These are phyloP conservation scores for Metschnikowia similis DNA, from an alignment of 805 yeast genomes.

Conservation along the genomic window DNA sequence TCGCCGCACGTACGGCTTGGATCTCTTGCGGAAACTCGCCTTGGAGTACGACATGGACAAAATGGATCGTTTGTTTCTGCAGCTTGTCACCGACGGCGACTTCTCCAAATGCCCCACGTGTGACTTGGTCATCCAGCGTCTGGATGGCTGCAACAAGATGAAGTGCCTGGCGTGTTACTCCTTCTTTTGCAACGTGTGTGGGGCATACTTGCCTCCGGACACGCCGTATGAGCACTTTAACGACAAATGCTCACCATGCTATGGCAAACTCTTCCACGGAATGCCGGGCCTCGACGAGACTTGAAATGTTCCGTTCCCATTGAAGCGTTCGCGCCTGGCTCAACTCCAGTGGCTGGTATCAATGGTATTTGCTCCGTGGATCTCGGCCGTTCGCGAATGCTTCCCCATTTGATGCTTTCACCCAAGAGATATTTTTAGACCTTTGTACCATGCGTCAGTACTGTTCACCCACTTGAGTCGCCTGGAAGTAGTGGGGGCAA, in stretches of 20 bases:
- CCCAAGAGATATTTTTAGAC: too few species aligned
- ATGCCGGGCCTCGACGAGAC: conserved; percentile 22
- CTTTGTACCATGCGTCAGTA: too few species aligned
- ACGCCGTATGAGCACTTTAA: conserved; percentile 54
- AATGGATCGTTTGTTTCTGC: conserved; percentile 30
- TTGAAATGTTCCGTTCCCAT: too few species aligned
- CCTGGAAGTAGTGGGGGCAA: too few species aligned
- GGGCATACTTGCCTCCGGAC: conserved; percentile 29
- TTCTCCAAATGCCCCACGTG: conserved; percentile 53
- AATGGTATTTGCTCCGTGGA: too few species aligned
- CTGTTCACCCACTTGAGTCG: too few species aligned
- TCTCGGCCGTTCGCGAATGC: too few species aligned
- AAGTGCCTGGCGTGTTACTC: conserved; percentile 47
- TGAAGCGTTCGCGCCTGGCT: too few species aligned
- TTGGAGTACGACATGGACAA: conserved; percentile 45
- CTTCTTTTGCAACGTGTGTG: conserved; percentile 55
- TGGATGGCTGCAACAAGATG: conserved; percentile 67
- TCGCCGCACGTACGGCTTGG: conserved; percentile 43
- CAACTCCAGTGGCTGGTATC: too few species aligned
- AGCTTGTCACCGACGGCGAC: conserved; percentile 40
- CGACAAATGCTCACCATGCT: conserved; percentile 40
- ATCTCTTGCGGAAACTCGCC: conserved; percentile 37
- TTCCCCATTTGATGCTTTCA: too few species aligned
- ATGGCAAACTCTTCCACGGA: conserved; percentile 51
- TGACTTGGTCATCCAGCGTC: conserved; percentile 43